Base-by-base conservation (phyloP, 108 stramenopile species). In the Conticribra guillardii region DNA sequence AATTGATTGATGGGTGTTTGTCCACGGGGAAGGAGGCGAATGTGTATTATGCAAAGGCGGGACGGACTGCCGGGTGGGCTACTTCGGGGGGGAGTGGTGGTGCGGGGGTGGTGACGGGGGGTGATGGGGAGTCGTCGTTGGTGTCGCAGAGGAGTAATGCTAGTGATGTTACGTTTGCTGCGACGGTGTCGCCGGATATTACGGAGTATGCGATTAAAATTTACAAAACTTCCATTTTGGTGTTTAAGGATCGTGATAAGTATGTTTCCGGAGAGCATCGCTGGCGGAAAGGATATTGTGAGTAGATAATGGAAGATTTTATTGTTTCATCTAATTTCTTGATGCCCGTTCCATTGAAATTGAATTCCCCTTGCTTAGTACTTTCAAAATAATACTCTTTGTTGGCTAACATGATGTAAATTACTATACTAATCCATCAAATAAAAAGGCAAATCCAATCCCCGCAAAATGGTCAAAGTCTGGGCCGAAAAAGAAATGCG, bases 401-500 rank as follows among this genome's bases (percentile, higher is more conserved):
- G n/a, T n/a, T n/a, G n/a, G n/a, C n/a, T n/a, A n/a, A n/a, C n/a
- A n/a, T n/a, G n/a, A n/a, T n/a, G n/a, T n/a, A n/a, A n/a, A n/a
- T n/a, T n/a, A n/a, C n/a, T n/a, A n/a, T n/a, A n/a, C n/a, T n/a
- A n/a, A n/a, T n/a, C n/a, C n/a, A n/a, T n/a, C n/a, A 50, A 23
- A 47, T 16, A 18, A 32, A 50, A 60, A 82, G 82, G 84, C 67
- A 91, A 91, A 81, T 89, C 88, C 54, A 99, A 99, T 82, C 99
- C 99, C 3, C 89, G 99, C 26, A 99, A 99, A 79, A 99, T 99
- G 99, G 99, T 99, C 67, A 97, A 98, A 68, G 87, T 97, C 14
- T 98, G 99, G 98, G 99, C 99, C 3, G 99, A 98, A 83, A 98
- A 98, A 81, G 98, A 99, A 82, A 88, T 98, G 88, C 87, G 98